Conservation (phyloP, 371 early-diverging fungal species). For the Fennellomyces sp. region DNA sequence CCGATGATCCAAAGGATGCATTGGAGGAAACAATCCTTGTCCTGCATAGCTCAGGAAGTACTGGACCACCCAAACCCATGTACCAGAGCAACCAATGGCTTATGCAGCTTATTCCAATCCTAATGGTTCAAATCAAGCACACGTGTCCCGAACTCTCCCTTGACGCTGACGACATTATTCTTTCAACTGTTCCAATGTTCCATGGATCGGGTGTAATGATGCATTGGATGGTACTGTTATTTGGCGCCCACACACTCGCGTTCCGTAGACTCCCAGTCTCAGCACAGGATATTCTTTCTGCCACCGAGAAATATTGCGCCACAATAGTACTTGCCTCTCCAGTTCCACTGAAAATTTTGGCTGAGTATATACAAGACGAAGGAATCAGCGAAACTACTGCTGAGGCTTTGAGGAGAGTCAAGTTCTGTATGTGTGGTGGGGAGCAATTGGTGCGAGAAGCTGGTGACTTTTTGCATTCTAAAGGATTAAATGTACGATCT, state of each 20-base stretch:
- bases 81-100: slow-evolving; percentile 23
- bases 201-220: neutral
- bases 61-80: slow-evolving; percentile 28
- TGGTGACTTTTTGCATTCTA: slow-evolving; percentile 1
- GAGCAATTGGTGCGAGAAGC: neutral
- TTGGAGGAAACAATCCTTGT: slow-evolving; percentile 13
- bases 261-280: neutral
- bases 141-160: neutral
- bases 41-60: slow-evolving; percentile 28
- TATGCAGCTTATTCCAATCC: slow-evolving; percentile 1
- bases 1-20: neutral
- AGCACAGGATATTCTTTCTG: neutral
- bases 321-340: neutral
- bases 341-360: neutral
- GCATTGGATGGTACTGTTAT: neutral
- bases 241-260: neutral
- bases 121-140: neutral
- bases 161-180: neutral
- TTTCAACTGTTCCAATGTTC: neutral
- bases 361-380: neutral
- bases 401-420: neutral
- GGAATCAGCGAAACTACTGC: too few species aligned
- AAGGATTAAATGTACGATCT: slow-evolving; percentile 5
- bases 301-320: neutral
- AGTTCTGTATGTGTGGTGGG: slow-evolving; percentile 5